Percentiles rank a stretch among this genome's conserved stretches.
Evolutionary conservation across 1,139 yeast genomes (phyloP).

Genomic region (Wickerhamomyces sp.): DNA sequence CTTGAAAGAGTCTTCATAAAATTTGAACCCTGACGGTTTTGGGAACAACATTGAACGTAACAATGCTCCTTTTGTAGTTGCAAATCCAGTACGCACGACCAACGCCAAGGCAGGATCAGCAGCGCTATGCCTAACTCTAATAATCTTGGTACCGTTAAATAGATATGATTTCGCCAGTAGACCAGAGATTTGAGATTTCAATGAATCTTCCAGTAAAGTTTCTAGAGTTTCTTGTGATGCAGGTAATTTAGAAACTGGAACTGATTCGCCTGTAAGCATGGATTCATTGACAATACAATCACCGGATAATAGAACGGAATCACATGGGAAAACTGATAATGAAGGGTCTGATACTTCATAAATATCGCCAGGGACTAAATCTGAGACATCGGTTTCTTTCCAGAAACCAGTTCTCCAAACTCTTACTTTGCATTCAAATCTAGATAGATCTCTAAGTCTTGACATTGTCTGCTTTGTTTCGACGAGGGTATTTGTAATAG

Average conservation of each 20-base stretch:
- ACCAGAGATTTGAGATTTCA: conserved; percentile 54
- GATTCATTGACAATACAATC: conserved; percentile 94
- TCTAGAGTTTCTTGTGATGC: conserved; percentile 61
- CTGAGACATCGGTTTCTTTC: conserved; percentile 77
- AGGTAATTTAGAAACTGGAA: conserved; percentile 80
- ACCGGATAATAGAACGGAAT: conserved; percentile 80
- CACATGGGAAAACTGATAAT: conserved; percentile 74
- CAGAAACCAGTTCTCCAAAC: conserved; percentile 93
- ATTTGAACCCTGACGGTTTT: conserved; percentile 88
- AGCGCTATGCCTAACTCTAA: conserved; percentile 67
- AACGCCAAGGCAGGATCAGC: conserved; percentile 67
- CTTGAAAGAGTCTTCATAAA: conserved; percentile 89
- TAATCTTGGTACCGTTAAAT: conserved; percentile 83
- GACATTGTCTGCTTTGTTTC: conserved; percentile 78
- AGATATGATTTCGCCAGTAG: conserved; percentile 68
- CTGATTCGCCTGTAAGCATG: conserved; percentile 97
- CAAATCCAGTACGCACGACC: conserved; percentile 86
- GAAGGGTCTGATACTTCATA: conserved; percentile 89
- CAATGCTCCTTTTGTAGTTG: conserved; percentile 93
- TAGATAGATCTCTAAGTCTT: conserved; percentile 70
- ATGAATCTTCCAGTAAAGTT: conserved; percentile 49
- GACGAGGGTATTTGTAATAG: conserved; percentile 72
- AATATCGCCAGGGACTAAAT: conserved; percentile 92
- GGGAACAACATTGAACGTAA: conserved; percentile 96
- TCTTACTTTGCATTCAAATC: conserved; percentile 73